Base-by-base conservation (phyloP, 768 basidiomycete genomes). In the Lentinula boryana region DNA sequence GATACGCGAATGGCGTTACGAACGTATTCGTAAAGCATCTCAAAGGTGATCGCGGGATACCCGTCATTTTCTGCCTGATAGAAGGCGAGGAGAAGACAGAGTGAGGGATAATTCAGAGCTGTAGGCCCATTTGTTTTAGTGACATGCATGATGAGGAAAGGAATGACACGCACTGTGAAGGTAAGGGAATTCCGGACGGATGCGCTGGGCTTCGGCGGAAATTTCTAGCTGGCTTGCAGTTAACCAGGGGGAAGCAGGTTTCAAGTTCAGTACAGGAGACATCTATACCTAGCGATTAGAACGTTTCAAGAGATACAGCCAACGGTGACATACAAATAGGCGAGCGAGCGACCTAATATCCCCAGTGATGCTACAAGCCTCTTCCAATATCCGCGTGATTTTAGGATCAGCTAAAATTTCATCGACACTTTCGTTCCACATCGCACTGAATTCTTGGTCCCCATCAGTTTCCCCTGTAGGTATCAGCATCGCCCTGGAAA, bases 41-140 rank as follows among this genome's bases (percentile, higher is more conserved):
- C 93, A 68, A 98, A 96, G 33, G 91, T 98, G 72, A 97, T 86
- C 13, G 75, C 75, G 18, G 88, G 79, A 62, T 94, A 88, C 0
- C 95, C 95, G 5, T 85, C 84, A 9, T 86, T 87, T 27, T 85
- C 75, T 4, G 85, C 79, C 68, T 97, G 95, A 67, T 86, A 80
- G 13, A 86, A 81, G n/a, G 95, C 89, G 62, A 98, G 88, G 46
- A 97, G 80, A 33, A 96, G 79, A 68, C 92, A 94, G 18, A 93
- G 72, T 2, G 83, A 76, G 7, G 95, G 90, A 68, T 95, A 93
- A 18, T 92, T 75, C 21, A 95, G 70, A 59, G 79, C 91, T 94
- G 40, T 4, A 65, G 16, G 60, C 50, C 32, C 38, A 31, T 52
- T 7, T 40, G 56, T 4, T 27, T 32, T 36, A 40, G 12, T 16